phyloP scores from a whole-genome alignment of 805 yeast genomes.

The Saccharomyces eubayanus region DNA sequence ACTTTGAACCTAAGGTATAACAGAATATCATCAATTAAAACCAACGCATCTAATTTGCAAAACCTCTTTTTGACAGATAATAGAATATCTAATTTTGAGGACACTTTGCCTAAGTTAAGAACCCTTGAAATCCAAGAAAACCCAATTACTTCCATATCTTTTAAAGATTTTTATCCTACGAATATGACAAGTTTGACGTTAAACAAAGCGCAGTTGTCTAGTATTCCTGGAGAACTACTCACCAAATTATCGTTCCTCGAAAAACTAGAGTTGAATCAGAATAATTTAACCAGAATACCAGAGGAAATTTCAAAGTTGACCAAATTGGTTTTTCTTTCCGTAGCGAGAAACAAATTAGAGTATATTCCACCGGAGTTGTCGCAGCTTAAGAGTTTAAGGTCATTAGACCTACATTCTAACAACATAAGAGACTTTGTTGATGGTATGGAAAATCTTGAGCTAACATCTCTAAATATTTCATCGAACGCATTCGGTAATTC shows the following conservation, averaged over 20 bases:
- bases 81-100: slow-evolving; percentile 60
- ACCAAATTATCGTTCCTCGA: slow-evolving; percentile 57
- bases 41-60: slow-evolving; percentile 50
- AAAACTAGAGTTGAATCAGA: slow-evolving; percentile 66
- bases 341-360: slow-evolving; percentile 66
- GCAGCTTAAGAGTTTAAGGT: slow-evolving; percentile 46
- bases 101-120: slow-evolving; percentile 52
- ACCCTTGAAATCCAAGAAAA: slow-evolving; percentile 70
- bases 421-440: slow-evolving; percentile 63
- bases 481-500: slow-evolving; percentile 52
- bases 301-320: slow-evolving; percentile 51
- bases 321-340: slow-evolving; percentile 57
- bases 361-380: slow-evolving; percentile 61
- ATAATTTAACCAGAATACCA: slow-evolving; percentile 73
- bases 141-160: slow-evolving; percentile 54
- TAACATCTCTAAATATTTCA: slow-evolving; percentile 57
- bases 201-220: slow-evolving; percentile 73
- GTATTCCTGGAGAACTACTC: slow-evolving; percentile 59
- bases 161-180: slow-evolving; percentile 40
- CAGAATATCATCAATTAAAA: slow-evolving; percentile 36
- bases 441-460: slow-evolving; percentile 57
- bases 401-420: slow-evolving; percentile 76
- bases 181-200: slow-evolving; percentile 65
- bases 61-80: slow-evolving; percentile 70
- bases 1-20: slow-evolving; percentile 76